Evolutionary conservation across 1,284 basidiomycete genomes (phyloP).

Genomic region (Termitomyces sp.): DNA sequence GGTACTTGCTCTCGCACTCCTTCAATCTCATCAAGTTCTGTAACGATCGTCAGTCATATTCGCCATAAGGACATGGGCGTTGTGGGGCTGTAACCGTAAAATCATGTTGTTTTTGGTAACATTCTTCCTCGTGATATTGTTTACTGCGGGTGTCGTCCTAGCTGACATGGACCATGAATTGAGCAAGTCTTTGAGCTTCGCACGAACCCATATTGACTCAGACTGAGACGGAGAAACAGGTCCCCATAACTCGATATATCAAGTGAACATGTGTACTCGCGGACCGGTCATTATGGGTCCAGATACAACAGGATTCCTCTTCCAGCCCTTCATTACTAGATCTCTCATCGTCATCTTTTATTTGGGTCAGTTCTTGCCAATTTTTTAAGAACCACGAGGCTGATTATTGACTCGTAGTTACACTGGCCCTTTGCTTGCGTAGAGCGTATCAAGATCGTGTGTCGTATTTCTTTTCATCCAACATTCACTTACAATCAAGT

Average conservation of each 20-base stretch:
- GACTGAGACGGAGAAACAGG: neutral
- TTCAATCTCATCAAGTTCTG: no score
- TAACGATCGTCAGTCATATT: constrained; percentile 5
- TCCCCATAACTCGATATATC: neutral
- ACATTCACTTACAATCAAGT: neutral
- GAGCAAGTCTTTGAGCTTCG: neutral
- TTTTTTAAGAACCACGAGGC: no score
- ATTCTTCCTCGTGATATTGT: constrained; percentile 5
- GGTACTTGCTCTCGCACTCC: neutral
- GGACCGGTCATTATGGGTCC: neutral
- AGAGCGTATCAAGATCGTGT: neutral
- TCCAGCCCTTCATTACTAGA: constrained; percentile 1
- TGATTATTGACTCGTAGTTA: neutral
- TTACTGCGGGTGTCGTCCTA: constrained; percentile 3
- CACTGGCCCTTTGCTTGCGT: neutral
- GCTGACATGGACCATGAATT: constrained; percentile 1
- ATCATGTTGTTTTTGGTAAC: constrained; percentile 3
- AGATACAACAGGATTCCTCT: neutral
- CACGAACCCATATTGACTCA: no score
- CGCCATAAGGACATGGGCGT: constrained; percentile 12
- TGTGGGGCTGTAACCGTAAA: constrained; percentile 9
- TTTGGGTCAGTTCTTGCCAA: neutral
- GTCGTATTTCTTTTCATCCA: neutral
- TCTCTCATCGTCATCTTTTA: constrained; percentile 3
- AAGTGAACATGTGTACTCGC: neutral